Percentiles rank a stretch among this genome's conserved stretches.
Conservation (phyloP, 805 yeast genomes). For the Scheffersomyces amazonensis region DNA sequence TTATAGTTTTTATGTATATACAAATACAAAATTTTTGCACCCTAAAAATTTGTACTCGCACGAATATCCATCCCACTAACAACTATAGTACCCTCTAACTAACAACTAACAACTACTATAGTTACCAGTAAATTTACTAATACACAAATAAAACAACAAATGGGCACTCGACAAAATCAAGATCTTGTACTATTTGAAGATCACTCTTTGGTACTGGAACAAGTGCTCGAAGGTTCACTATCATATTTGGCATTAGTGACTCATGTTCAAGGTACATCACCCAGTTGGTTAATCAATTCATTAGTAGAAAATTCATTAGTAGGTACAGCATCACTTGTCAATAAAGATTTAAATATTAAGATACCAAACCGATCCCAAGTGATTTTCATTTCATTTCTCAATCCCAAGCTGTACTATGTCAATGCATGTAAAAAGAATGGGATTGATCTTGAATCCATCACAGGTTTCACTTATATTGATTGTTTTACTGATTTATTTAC, state of each 20-base stretch:
- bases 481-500: slow-evolving; percentile 46
- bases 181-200: slow-evolving; percentile 55
- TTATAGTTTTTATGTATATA: slow-evolving; percentile 1
- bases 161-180: slow-evolving; percentile 50
- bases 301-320: slow-evolving; percentile 49
- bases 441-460: slow-evolving; percentile 21
- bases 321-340: slow-evolving; percentile 46
- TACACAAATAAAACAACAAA: no score
- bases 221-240: slow-evolving; percentile 10
- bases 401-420: slow-evolving; percentile 27
- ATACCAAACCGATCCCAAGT: slow-evolving; percentile 24
- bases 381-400: slow-evolving; percentile 33
- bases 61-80: no score
- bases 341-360: slow-evolving; percentile 22
- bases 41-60: no score
- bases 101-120: no score
- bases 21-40: no score
- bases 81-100: no score
- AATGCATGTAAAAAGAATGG: slow-evolving; percentile 40
- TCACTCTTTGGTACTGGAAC: slow-evolving; percentile 40
- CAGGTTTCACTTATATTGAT: slow-evolving; percentile 40
- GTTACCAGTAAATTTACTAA: no score
- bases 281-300: slow-evolving; percentile 61
- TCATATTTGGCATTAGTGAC: slow-evolving; percentile 25
- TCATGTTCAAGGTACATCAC: slow-evolving; percentile 49